Percentiles rank a stretch among this genome's conserved stretches.
Evolutionary conservation across 768 basidiomycete species (phyloP).

Genomic region (Leccinum uliginosum): DNA sequence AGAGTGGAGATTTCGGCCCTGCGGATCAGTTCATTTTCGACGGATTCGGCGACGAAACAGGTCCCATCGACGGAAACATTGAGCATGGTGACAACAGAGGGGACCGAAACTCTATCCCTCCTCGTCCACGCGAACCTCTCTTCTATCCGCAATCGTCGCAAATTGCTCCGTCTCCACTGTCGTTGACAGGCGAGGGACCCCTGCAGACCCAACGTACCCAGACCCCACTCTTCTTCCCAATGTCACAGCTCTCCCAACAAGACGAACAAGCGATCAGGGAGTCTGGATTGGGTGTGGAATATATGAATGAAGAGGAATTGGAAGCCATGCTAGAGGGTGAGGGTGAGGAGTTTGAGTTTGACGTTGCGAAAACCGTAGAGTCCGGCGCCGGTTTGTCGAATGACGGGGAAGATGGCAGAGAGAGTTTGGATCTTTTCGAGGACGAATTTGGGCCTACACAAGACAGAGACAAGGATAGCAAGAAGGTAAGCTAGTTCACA

Average conservation of each 20-base stretch:
- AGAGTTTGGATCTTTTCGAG: conserved; percentile 29
- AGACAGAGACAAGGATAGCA: conserved; percentile 18
- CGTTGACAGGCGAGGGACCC: neutral
- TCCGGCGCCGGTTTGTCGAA: neutral
- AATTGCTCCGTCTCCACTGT: conserved; percentile 5
- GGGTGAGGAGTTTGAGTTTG: conserved; percentile 31
- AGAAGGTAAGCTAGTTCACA: conserved; percentile 20
- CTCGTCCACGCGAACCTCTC: conserved; percentile 13
- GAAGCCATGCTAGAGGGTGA: conserved; percentile 39
- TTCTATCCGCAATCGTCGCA: conserved; percentile 27
- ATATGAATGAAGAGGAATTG: conserved; percentile 61
- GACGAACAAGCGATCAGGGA: conserved; percentile 50
- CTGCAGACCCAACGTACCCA: conserved; percentile 8
- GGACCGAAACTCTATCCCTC: neutral
- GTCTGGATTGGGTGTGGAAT: conserved; percentile 64
- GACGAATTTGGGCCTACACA: conserved; percentile 34
- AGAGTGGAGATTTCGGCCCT: conserved; percentile 13
- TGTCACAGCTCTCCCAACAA: conserved; percentile 58
- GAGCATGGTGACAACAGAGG: conserved; percentile 2
- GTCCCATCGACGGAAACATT: neutral
- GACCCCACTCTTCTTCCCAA: conserved; percentile 40
- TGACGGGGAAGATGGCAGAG: conserved; percentile 10
- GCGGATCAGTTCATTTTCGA: conserved; percentile 7
- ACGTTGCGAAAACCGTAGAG: conserved; percentile 6
- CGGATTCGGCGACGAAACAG: neutral